Conservation (phyloP, 2,329 filamentous ascomycete species). For the Neospermospora avenae region DNA sequence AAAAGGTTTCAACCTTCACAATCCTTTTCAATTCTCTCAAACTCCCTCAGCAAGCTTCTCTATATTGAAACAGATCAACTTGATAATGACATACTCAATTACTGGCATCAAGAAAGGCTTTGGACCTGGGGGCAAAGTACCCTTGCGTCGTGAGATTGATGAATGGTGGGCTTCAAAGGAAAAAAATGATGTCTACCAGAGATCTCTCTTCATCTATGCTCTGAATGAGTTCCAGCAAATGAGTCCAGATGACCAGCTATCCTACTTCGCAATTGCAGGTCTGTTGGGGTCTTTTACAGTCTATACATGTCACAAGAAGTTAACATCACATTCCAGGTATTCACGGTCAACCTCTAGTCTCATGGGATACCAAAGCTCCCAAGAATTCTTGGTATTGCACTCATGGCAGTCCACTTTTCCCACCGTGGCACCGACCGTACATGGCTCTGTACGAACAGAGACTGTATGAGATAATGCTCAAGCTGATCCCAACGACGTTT, state of each 20-base stretch:
- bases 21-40: background rate
- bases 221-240: slow-evolving; percentile 17
- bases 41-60: background rate
- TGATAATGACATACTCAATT: slow-evolving; percentile 14
- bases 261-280: slow-evolving; percentile 21
- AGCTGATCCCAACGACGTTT: slow-evolving; percentile 17
- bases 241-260: slow-evolving; percentile 14
- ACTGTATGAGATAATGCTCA: slow-evolving; percentile 19
- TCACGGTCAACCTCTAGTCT: slow-evolving; percentile 16
- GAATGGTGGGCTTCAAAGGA: slow-evolving; percentile 21
- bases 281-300: background rate
- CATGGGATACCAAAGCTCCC: slow-evolving; percentile 15
- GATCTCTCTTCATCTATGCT: slow-evolving; percentile 20
- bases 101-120: slow-evolving; percentile 18
- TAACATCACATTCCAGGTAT: slow-evolving; percentile 10
- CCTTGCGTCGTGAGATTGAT: slow-evolving; percentile 20
- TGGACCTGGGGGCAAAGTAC: slow-evolving; percentile 15
- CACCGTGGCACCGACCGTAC: slow-evolving; percentile 52
- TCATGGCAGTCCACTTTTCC: slow-evolving; percentile 58
- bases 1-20: background rate
- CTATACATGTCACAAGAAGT: background rate
- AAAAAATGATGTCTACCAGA: slow-evolving; percentile 16
- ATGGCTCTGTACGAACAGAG: slow-evolving; percentile 51
- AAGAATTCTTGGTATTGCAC: slow-evolving; percentile 62
- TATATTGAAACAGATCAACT: background rate